Percentiles rank a stretch among this genome's conserved stretches.
Evolutionary conservation across 768 basidiomycete species (phyloP).

Genomic region (Brasilioporus rufonigricans): DNA sequence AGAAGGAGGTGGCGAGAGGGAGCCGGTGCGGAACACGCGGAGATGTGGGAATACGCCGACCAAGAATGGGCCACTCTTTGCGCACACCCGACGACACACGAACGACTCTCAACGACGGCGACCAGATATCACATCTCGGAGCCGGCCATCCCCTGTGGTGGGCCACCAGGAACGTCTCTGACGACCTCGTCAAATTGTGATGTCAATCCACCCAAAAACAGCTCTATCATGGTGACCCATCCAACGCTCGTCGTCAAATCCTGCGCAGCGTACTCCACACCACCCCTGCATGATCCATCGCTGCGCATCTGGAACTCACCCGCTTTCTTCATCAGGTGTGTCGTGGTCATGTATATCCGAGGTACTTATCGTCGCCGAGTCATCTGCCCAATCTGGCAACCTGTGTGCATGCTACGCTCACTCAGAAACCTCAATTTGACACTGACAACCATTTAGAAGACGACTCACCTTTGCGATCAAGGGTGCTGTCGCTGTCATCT

Average conservation of each 20-base stretch:
- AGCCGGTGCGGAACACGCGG: neutral
- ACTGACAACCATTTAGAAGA: slow-evolving; percentile 20
- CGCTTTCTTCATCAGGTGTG: neutral
- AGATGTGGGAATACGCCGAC: neutral
- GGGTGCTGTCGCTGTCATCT: slow-evolving; percentile 21
- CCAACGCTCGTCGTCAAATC: neutral
- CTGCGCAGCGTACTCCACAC: slow-evolving; percentile 5
- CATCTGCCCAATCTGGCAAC: neutral
- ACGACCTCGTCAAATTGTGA: slow-evolving; percentile 1
- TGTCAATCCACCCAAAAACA: slow-evolving; percentile 4
- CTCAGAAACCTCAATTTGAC: slow-evolving; percentile 20
- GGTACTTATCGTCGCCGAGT: slow-evolving; percentile 7
- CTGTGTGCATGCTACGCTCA: slow-evolving; percentile 3
- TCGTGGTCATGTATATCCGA: slow-evolving; percentile 9
- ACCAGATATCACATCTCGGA: neutral
- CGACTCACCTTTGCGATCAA: slow-evolving; percentile 24
- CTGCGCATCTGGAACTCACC: slow-evolving; percentile 1
- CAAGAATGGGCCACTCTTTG: neutral
- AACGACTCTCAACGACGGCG: no score
- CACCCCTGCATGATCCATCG: slow-evolving; percentile 1
- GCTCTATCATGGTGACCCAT: neutral
- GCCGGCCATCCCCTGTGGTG: neutral
- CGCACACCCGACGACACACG: neutral
- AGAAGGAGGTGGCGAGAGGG: no score
- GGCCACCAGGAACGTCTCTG: neutral